Evolutionary conservation across 306 rosid species (phyloP).

Genomic region (Lathyrus aphaca): DNA sequence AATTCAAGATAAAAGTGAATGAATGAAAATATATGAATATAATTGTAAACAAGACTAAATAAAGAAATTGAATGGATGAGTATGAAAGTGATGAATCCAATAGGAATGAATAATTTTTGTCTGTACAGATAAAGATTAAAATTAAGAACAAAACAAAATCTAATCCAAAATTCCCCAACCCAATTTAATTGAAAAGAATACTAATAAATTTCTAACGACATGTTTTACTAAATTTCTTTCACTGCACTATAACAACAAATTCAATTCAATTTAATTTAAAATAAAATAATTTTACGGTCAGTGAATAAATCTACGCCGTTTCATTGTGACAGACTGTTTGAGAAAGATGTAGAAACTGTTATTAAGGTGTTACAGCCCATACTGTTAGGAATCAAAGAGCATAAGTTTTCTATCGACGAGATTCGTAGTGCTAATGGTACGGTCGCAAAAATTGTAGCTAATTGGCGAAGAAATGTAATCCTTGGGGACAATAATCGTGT

Average conservation of each 20-base stretch:
- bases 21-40: no score
- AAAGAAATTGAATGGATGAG: conserved; percentile 37
- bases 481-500: no score
- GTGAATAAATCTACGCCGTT: conserved; percentile 27
- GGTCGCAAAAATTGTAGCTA: no score
- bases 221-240: no score
- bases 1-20: not conserved
- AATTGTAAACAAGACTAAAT: not conserved
- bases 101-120: conserved; percentile 58
- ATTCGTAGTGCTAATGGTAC: no score
- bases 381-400: no score
- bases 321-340: no score
- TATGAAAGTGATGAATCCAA: conserved; percentile 35
- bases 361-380: no score
- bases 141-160: conserved; percentile 30
- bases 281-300: not conserved
- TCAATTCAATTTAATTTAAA: not conserved
- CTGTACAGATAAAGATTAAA: conserved; percentile 54
- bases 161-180: conserved; percentile 25
- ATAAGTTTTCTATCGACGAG: no score
- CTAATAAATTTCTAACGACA: no score
- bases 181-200: not conserved
- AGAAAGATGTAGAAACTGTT: no score
- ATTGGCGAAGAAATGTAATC: no score
- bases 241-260: conserved; percentile 18